Conservation (phyloP, 2,329 filamentous ascomycete genomes). For the Clarireedia paspali region DNA sequence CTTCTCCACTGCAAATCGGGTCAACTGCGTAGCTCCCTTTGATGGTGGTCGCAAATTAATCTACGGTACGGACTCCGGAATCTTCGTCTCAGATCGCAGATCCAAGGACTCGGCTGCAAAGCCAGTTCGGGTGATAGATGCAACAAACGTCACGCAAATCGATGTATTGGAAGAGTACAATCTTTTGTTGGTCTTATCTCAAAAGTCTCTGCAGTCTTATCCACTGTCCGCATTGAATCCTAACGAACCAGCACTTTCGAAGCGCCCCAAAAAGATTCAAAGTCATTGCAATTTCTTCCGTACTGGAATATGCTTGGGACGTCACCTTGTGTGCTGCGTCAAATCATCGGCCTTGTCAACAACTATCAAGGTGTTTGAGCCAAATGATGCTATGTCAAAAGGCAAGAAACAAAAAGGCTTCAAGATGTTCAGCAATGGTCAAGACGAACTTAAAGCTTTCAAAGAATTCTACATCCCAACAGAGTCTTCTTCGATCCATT, state of each 20-base stretch:
- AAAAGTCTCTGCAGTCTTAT: slow-evolving; percentile 89
- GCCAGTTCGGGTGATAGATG: slow-evolving; percentile 79
- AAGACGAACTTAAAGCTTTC: slow-evolving; percentile 92
- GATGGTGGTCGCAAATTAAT: slow-evolving; percentile 93
- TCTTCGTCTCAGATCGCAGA: slow-evolving; percentile 87
- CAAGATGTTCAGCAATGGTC: slow-evolving; percentile 89
- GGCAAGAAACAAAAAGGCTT: slow-evolving; percentile 94
- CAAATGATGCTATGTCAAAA: slow-evolving; percentile 88
- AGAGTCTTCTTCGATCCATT: slow-evolving; percentile 97
- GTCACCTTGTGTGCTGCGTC: slow-evolving; percentile 92
- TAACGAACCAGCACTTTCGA: slow-evolving; percentile 71
- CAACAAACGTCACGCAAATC: slow-evolving; percentile 82
- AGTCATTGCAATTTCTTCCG: slow-evolving; percentile 99
- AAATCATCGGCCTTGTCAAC: slow-evolving; percentile 90
- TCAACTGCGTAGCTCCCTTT: slow-evolving; percentile 91
- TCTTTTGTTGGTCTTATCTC: slow-evolving; percentile 81
- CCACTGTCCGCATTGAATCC: slow-evolving; percentile 79
- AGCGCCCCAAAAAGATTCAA: slow-evolving; percentile 90
- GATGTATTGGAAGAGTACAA: slow-evolving; percentile 95
- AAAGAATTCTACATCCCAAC: slow-evolving; percentile 99
- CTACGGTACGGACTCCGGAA: slow-evolving; percentile 87
- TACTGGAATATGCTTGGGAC: slow-evolving; percentile 85
- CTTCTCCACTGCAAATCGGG: slow-evolving; percentile 63
- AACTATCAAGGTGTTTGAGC: slow-evolving; percentile 98
- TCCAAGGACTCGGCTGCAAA: slow-evolving; percentile 67